Conservation (phyloP, 106 monocot species). For the Platanthera guangdongensis region DNA sequence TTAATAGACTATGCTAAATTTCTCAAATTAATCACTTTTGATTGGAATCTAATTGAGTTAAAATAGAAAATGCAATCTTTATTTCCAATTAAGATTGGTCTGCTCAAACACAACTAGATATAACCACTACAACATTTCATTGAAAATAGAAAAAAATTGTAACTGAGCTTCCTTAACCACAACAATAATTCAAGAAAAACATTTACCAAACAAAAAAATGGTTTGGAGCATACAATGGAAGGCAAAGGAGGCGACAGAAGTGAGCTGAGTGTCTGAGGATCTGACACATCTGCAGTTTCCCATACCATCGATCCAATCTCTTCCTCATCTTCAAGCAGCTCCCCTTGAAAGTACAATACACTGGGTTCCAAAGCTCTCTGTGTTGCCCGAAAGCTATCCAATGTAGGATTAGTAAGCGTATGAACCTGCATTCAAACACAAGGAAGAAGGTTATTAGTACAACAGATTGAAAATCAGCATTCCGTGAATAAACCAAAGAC, state of each 20-base stretch:
- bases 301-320: slow-evolving; percentile 70
- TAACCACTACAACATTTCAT: neutral
- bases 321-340: slow-evolving; percentile 54
- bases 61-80: too few species aligned
- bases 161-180: neutral
- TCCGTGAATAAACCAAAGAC: neutral
- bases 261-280: slow-evolving; percentile 43
- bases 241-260: slow-evolving; percentile 63
- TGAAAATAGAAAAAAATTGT: neutral
- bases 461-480: neutral
- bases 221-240: slow-evolving; percentile 56
- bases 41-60: too few species aligned
- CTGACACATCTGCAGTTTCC: slow-evolving; percentile 49
- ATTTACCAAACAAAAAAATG: neutral
- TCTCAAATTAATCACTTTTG: too few species aligned
- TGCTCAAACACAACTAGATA: too few species aligned
- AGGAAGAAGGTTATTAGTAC: neutral
- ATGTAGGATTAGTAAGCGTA: slow-evolving; percentile 63
- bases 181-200: neutral
- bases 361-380: slow-evolving; percentile 41
- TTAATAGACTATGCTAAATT: too few species aligned
- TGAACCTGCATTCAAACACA: slow-evolving; percentile 62
- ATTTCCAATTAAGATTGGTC: too few species aligned
- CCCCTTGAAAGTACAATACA: slow-evolving; percentile 78
- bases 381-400: slow-evolving; percentile 59